Percentiles rank a stretch among this genome's conserved stretches.
These are phyloP conservation scores for Spirogloea muscicola DNA, from an alignment of 139 green algal species.

Conservation along the genomic window DNA sequence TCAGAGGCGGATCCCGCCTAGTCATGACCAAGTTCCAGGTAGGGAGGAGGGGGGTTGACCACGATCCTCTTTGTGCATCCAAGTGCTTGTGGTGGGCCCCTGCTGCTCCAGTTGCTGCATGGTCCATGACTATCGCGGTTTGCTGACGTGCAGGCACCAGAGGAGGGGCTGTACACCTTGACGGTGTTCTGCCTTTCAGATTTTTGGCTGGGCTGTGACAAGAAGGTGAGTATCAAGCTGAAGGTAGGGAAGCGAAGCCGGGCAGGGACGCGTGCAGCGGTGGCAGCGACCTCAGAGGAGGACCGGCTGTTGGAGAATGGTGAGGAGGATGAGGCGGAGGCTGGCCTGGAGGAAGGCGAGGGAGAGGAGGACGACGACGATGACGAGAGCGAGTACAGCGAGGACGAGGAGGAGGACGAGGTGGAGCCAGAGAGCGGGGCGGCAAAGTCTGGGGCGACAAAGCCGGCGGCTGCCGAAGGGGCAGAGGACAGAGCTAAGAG, in stretches of 20 bases:
- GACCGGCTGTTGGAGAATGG: background rate
- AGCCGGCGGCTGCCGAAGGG: background rate
- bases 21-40: constrained; percentile 42
- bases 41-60: background rate
- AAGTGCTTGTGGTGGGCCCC: no score
- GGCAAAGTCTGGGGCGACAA: constrained; percentile 3
- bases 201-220: constrained; percentile 78
- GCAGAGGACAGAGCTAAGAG: background rate
- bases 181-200: constrained; percentile 63
- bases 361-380: constrained; percentile 36
- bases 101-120: no score
- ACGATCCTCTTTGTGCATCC: background rate
- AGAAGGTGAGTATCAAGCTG: constrained; percentile 57
- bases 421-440: constrained; percentile 12
- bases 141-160: no score
- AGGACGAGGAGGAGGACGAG: constrained; percentile 30
- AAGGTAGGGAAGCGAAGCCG: constrained; percentile 41
- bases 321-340: constrained; percentile 19
- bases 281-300: background rate
- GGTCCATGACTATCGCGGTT: no score
- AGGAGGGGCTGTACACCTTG: constrained; percentile 22
- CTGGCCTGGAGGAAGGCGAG: constrained; percentile 21
- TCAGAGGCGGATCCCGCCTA: constrained; percentile 16
- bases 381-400: constrained; percentile 43
- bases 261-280: constrained; percentile 19